Base-by-base conservation (phyloP, 2,329 filamentous ascomycete genomes). In the Pseudopithomyces chartarum region DNA sequence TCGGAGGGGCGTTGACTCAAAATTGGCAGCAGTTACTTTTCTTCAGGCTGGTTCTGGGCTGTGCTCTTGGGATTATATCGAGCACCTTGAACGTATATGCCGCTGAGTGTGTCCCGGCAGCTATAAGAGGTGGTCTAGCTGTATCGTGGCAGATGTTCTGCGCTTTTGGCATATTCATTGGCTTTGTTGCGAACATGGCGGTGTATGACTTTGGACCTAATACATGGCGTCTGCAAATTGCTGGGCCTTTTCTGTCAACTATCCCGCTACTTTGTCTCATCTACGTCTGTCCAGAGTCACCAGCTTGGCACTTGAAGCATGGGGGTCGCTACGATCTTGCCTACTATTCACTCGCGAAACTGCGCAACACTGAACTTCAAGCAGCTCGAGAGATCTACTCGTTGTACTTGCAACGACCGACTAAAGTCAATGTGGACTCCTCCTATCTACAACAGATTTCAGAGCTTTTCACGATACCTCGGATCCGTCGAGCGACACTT, bases 401-500 rank as follows among this genome's bases (percentile, higher is more conserved):
- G 51, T 67, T 74, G 20, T 71, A 78, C 54, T 68, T 66, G 2
- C 75, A 75, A 52, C 63, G 26, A 59, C 63, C 11, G 69, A 73
- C 49, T 56, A 61, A 11, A 51, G 59, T 19, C 52, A 74, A 33
- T 60, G 70, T 29, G 52, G 48, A 26, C 68, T 54, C 55, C 59
- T 55, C 40, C 68, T 36, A 60, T 50, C 52, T 12, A 33, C 29
- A 22, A 57, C 66, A 57, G 64, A 58, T 45, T 53, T 45, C 81
- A 38, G 83, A 90, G 68, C 70, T 84, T 1, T 89, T 91, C 67
- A 89, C 85, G 11, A 82, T 90, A 52, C 87, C 88, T 2, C 84
- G 89, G 48, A 79, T 89, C 13, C 83, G 88, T 20, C 83, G 87
- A 20, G 91, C 91, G 2, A 92, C 87, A 4, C 80, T 89, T 26